Conservation (phyloP, 805 yeast species). For the Jamesozyma lodderae region DNA sequence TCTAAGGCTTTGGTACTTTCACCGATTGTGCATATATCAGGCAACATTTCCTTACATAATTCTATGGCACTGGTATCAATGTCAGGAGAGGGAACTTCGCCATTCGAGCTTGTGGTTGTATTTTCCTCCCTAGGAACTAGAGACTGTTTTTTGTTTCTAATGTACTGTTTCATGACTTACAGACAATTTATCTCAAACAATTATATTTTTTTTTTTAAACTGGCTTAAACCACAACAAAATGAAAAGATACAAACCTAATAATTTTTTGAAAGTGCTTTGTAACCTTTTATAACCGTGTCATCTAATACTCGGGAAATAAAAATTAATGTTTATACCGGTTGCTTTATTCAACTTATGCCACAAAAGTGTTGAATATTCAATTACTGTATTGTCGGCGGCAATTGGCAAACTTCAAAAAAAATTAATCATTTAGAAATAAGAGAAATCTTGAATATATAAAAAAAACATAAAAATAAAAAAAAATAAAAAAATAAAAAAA, state of each 20-base stretch:
- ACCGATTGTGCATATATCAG: constrained; percentile 45
- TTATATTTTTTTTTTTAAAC: neutral
- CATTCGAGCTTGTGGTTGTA: too few relatives aligned
- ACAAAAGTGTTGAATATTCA: neutral
- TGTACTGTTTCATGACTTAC: too few relatives aligned
- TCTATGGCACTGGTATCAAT: too few relatives aligned
- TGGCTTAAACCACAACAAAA: neutral
- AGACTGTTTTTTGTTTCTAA: too few relatives aligned
- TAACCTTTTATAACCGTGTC: too few relatives aligned
- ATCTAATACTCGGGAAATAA: too few relatives aligned
- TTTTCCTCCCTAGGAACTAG: too few relatives aligned
- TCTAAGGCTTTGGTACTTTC: constrained; percentile 39
- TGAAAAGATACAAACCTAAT: too few relatives aligned
- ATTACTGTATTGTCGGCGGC: neutral
- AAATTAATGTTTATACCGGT: too few relatives aligned
- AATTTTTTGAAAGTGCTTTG: too few relatives aligned
- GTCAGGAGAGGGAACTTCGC: too few relatives aligned
- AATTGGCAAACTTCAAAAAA: neutral
- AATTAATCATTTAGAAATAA: neutral
- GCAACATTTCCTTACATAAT: constrained; percentile 27
- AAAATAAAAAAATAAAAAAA: neutral
- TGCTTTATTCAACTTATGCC: neutral
- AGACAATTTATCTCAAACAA: too few relatives aligned
- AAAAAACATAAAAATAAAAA: neutral
- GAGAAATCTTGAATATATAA: neutral